Evolutionary conservation across 2,329 filamentous ascomycete species (phyloP).

Genomic region (Fusarium temperatum): DNA sequence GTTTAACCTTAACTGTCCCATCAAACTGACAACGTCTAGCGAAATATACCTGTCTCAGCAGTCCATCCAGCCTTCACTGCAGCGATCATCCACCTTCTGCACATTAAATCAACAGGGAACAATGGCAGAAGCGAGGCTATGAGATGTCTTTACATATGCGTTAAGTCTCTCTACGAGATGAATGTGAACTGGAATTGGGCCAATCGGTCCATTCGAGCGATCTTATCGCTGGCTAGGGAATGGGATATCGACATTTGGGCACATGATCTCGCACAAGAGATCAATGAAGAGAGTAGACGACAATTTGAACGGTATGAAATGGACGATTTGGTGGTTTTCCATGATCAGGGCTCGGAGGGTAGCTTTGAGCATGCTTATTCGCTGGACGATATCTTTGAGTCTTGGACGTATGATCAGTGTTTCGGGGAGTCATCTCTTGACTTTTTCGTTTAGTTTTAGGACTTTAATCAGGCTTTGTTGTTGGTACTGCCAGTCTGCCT

Average conservation of each 20-base stretch:
- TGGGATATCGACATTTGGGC: conserved; percentile 27
- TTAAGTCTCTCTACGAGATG: conserved; percentile 28
- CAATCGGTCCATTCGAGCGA: conserved; percentile 21
- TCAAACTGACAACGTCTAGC: background rate
- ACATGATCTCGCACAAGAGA: conserved; percentile 14
- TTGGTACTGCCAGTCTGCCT: background rate
- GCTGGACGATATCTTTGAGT: conserved; percentile 26
- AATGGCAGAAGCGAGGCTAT: conserved; percentile 5
- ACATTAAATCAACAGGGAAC: conserved; percentile 2
- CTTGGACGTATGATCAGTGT: conserved; percentile 29
- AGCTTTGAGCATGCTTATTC: conserved; percentile 1
- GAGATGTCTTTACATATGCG: conserved; percentile 20
- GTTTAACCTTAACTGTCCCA: rapidly evolving
- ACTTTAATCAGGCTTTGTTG: background rate
- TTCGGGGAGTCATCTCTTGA: conserved; percentile 19
- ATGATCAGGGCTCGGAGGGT: background rate
- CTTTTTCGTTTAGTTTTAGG: background rate
- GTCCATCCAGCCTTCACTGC: conserved; percentile 30
- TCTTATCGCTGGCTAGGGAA: conserved; percentile 18
- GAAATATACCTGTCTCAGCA: conserved; percentile 20
- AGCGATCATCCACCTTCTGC: conserved; percentile 26
- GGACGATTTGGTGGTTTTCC: background rate
- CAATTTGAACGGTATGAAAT: conserved; percentile 29
- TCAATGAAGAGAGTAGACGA: conserved; percentile 1
- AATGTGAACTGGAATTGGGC: conserved; percentile 34